These are phyloP conservation scores for Boletus sensibilis DNA, from an alignment of 768 basidiomycete genomes.

Conservation along the genomic window DNA sequence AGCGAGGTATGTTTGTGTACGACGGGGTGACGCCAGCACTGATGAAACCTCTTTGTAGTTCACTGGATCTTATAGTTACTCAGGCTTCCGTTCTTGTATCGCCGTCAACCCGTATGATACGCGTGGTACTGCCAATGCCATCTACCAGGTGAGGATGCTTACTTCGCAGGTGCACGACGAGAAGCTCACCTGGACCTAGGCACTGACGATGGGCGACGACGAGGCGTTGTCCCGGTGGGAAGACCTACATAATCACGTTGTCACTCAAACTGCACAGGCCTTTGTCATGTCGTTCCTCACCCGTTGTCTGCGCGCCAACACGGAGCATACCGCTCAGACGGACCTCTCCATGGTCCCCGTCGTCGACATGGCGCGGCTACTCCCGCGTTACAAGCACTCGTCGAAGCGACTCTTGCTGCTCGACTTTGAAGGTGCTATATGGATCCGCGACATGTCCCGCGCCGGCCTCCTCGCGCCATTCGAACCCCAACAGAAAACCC, in stretches of 20 bases:
- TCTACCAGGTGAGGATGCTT: conserved; percentile 44
- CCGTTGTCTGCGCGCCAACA: conserved; percentile 68
- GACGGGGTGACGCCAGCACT: neutral
- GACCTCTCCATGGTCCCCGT: conserved; percentile 37
- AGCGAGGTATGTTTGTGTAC: conserved; percentile 57
- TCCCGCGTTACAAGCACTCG: conserved; percentile 68
- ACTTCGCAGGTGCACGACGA: neutral
- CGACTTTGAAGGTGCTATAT: conserved; percentile 81
- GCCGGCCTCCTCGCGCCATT: conserved; percentile 43
- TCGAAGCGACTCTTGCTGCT: conserved; percentile 63
- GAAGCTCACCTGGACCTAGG: conserved; percentile 32
- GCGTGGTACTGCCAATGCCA: conserved; percentile 80
- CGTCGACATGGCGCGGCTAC: conserved; percentile 48
- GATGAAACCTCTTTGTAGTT: conserved; percentile 45
- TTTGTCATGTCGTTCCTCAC: conserved; percentile 80
- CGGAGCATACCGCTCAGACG: conserved; percentile 51
- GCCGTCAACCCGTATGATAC: conserved; percentile 86
- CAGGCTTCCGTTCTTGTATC: conserved; percentile 84
- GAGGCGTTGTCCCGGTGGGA: conserved; percentile 78
- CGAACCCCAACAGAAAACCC: conserved; percentile 36
- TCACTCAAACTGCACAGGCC: conserved; percentile 81
- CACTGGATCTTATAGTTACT: conserved; percentile 83
- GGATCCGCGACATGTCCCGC: conserved; percentile 57
- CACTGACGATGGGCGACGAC: conserved; percentile 73
- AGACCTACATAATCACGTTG: conserved; percentile 84